These are phyloP conservation scores for Zygosaccharomyces bisporus DNA, from an alignment of 805 yeast species.

Conservation along the genomic window DNA sequence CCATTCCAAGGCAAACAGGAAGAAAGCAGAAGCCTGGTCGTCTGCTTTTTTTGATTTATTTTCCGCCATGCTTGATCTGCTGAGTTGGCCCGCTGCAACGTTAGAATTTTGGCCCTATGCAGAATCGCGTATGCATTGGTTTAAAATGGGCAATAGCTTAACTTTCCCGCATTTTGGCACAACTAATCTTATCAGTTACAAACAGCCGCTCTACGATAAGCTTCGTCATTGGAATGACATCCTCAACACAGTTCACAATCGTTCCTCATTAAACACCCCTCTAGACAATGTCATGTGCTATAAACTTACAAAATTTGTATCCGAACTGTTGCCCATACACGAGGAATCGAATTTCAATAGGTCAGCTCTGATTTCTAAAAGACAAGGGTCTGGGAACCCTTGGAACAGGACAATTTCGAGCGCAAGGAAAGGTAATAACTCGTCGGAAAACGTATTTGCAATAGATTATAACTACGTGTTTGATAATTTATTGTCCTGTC, in stretches of 20 bases:
- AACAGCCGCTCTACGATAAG: slow-evolving; percentile 29
- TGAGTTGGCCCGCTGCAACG: slow-evolving; percentile 27
- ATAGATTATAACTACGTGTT: slow-evolving; percentile 23
- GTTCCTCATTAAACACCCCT: slow-evolving; percentile 27
- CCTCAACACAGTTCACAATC: slow-evolving; percentile 19
- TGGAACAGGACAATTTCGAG: slow-evolving; percentile 22
- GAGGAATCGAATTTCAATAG: slow-evolving; percentile 33
- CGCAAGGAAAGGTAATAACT: slow-evolving; percentile 15
- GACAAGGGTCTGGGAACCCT: slow-evolving; percentile 20
- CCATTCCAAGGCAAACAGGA: slow-evolving; percentile 20
- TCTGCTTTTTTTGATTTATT: slow-evolving; percentile 26
- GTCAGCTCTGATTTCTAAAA: slow-evolving; percentile 21
- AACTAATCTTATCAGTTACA: slow-evolving; percentile 32
- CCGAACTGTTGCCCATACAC: slow-evolving; percentile 27
- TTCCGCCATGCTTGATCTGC: slow-evolving; percentile 18
- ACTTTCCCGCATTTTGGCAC: slow-evolving; percentile 18
- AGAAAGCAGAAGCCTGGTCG: slow-evolving; percentile 21
- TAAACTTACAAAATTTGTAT: slow-evolving; percentile 25
- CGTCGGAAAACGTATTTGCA: slow-evolving; percentile 16
- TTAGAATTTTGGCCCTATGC: slow-evolving; percentile 31
- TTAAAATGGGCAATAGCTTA: slow-evolving; percentile 20
- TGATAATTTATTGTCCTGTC: slow-evolving; percentile 22
- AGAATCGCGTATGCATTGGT: slow-evolving; percentile 33
- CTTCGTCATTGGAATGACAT: slow-evolving; percentile 33
- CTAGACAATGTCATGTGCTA: slow-evolving; percentile 25